These are phyloP conservation scores for Puccinia sorghi DNA, from an alignment of 1,284 basidiomycete species.

Conservation along the genomic window DNA sequence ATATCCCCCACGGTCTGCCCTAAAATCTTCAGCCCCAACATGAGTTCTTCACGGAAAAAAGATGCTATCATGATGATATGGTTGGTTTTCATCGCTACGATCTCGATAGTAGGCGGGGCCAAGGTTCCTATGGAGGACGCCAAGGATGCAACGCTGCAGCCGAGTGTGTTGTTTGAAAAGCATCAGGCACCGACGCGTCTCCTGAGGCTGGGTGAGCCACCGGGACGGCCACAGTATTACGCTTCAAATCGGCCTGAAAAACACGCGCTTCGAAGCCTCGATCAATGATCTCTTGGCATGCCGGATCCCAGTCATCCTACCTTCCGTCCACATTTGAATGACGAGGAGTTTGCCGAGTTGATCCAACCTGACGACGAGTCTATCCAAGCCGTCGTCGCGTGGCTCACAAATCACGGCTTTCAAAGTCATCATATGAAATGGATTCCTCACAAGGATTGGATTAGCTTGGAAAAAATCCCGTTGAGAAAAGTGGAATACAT, in stretches of 20 bases:
- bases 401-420: slow-evolving; percentile 33
- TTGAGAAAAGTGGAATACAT: slow-evolving; percentile 38
- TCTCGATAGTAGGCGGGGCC: not conserved
- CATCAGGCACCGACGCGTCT: slow-evolving; percentile 36
- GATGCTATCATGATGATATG: not conserved
- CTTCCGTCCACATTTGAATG: slow-evolving; percentile 29
- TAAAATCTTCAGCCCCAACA: not conserved
- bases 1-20: not conserved
- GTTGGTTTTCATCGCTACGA: not conserved
- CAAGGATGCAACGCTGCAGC: not conserved
- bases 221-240: slow-evolving; percentile 24
- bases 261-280: slow-evolving; percentile 17
- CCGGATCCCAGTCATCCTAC: slow-evolving; percentile 28
- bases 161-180: slow-evolving; percentile 32
- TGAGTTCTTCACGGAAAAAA: not conserved
- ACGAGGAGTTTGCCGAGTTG: slow-evolving; percentile 25
- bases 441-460: slow-evolving; percentile 43
- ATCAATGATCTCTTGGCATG: slow-evolving; percentile 40
- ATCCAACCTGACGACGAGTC: slow-evolving; percentile 14
- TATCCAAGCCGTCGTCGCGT: slow-evolving; percentile 12
- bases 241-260: slow-evolving; percentile 46
- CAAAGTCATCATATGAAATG: slow-evolving; percentile 11
- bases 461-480: slow-evolving; percentile 31
- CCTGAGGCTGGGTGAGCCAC: slow-evolving; percentile 8
- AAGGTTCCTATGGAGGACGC: not conserved